phyloP scores from a whole-genome alignment of 2,329 filamentous ascomycete species.

The Raffaelea arxii region DNA sequence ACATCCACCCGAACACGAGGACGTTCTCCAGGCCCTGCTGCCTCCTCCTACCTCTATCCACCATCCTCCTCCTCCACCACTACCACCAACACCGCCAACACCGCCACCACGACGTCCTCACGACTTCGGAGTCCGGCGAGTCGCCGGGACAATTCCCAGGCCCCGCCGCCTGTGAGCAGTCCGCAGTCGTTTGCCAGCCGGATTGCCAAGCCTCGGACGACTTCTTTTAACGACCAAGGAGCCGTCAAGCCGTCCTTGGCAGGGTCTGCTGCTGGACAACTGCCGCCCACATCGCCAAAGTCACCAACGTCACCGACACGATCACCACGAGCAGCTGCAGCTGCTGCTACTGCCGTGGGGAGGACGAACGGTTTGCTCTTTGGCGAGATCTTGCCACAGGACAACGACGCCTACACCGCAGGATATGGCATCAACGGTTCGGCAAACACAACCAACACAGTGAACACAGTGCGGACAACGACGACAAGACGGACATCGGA shows the following conservation, averaged over 20 bases:
- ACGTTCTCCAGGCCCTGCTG: background rate
- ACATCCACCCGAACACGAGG: no score
- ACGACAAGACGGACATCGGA: background rate
- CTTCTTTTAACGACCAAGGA: conserved; percentile 19
- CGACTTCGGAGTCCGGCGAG: conserved; percentile 1
- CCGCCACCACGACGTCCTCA: background rate
- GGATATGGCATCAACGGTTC: conserved; percentile 51
- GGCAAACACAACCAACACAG: no score
- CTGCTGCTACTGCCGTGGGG: conserved; percentile 15
- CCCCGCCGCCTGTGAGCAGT: conserved; percentile 1
- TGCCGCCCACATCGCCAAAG: conserved; percentile 19
- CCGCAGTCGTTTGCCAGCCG: conserved; percentile 33
- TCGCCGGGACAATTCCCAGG: background rate
- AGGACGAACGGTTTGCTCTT: conserved; percentile 52
- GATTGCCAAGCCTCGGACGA: conserved; percentile 31
- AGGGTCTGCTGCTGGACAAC: no score
- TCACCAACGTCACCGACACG: conserved; percentile 22
- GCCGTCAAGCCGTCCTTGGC: no score
- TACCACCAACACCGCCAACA: background rate
- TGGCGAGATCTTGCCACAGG: conserved; percentile 60
- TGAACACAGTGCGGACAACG: no score
- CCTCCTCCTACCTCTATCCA: conserved; percentile 15
- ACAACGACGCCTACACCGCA: conserved; percentile 38
- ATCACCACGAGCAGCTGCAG: conserved; percentile 17
- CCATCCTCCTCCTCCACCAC: conserved; percentile 14